Conservation (phyloP, 352 stramenopile genomes). For the Globisporangium carolinianum region DNA sequence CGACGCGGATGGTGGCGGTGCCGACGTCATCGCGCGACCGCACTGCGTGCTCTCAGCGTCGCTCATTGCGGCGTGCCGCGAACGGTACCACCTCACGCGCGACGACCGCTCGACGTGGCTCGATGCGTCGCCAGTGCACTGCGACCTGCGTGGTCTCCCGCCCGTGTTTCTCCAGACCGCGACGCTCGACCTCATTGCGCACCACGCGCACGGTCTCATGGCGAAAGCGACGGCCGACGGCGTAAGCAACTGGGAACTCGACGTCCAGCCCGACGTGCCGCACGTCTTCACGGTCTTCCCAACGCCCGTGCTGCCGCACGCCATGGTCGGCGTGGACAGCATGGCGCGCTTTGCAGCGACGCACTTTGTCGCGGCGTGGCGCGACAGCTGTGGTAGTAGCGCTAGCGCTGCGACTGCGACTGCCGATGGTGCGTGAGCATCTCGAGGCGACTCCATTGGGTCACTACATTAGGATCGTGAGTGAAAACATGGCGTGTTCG, state of each 20-base stretch:
- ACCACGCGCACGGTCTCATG: neutral
- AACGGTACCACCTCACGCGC: conserved; percentile 8
- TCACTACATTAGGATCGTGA: too few relatives aligned
- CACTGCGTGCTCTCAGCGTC: conserved; percentile 17
- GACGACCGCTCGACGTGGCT: conserved; percentile 7
- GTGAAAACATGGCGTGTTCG: too few relatives aligned
- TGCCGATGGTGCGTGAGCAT: too few relatives aligned
- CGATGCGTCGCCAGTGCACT: conserved; percentile 14
- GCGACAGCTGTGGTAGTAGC: too few relatives aligned
- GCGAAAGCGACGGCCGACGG: conserved; percentile 16
- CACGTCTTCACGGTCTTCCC: conserved; percentile 60
- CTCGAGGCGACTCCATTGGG: too few relatives aligned
- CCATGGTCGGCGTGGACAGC: conserved; percentile 29
- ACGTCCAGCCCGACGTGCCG: conserved; percentile 46
- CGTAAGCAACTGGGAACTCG: conserved; percentile 16
- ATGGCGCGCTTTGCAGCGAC: conserved; percentile 36
- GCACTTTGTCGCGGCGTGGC: conserved; percentile 2
- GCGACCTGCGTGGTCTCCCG: conserved; percentile 23
- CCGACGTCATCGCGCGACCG: neutral
- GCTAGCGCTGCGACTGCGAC: too few relatives aligned
- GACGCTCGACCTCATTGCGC: neutral
- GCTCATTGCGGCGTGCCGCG: conserved; percentile 5
- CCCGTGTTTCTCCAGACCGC: conserved; percentile 32
- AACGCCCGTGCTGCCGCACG: conserved; percentile 37
- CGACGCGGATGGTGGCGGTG: conserved; percentile 15